Conservation (phyloP, 768 basidiomycete genomes). For the Megacollybia marginata region DNA sequence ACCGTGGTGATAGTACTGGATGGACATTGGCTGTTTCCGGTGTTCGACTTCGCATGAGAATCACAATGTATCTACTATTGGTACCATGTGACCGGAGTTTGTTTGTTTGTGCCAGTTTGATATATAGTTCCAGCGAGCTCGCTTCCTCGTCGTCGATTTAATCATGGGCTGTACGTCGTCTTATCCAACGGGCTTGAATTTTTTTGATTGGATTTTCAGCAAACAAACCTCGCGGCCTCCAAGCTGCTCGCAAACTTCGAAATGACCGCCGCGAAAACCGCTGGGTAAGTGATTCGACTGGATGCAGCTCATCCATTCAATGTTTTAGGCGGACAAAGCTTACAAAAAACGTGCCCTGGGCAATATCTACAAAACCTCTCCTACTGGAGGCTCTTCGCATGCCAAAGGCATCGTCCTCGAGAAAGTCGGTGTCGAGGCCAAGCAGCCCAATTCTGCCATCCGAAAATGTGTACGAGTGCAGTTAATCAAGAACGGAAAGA, state of each 20-base stretch:
- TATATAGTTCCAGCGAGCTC: too few species aligned
- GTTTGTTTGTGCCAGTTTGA: too few species aligned
- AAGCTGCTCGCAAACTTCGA: constrained; percentile 97
- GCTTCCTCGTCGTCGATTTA: constrained; percentile 21
- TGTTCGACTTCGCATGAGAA: too few species aligned
- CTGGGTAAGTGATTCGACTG: constrained; percentile 60
- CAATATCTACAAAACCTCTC: constrained; percentile 99
- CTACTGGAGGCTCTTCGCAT: constrained; percentile 98
- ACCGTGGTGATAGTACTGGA: constrained; percentile 45
- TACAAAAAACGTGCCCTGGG: constrained; percentile 99
- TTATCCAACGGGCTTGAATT: neutral
- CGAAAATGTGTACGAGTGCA: constrained; percentile 99
- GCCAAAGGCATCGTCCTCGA: constrained; percentile 99
- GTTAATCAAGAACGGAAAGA: constrained; percentile 99
- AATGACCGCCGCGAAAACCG: constrained; percentile 91
- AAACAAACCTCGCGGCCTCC: constrained; percentile 98
- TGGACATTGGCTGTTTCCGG: constrained; percentile 11
- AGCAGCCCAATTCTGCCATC: constrained; percentile 99
- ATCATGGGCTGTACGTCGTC: constrained; percentile 85
- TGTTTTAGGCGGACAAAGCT: constrained; percentile 81
- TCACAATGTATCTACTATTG: too few species aligned
- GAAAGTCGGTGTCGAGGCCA: constrained; percentile 99
- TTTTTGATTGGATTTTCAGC: constrained; percentile 35
- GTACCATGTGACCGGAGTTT: too few species aligned
- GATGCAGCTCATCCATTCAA: neutral